These are phyloP conservation scores for Fereydounia khargensis DNA, from an alignment of 1,284 basidiomycete species.

Conservation along the genomic window DNA sequence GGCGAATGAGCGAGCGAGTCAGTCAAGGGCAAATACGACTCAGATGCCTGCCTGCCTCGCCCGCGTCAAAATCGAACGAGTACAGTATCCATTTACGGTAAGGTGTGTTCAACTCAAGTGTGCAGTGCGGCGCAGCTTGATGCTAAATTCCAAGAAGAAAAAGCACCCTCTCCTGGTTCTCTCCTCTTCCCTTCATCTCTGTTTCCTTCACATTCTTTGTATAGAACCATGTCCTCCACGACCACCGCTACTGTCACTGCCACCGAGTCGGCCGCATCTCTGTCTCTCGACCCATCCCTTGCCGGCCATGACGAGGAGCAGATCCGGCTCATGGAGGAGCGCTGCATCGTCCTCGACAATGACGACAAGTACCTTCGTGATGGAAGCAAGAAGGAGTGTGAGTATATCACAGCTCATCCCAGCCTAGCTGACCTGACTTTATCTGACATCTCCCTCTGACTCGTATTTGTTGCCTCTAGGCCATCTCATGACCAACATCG, in stretches of 20 bases:
- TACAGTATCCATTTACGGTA: too few species aligned
- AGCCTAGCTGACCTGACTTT: background rate
- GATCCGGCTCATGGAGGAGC: slow-evolving; percentile 88
- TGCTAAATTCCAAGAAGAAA: too few species aligned
- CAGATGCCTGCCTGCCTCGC: too few species aligned
- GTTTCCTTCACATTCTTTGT: background rate
- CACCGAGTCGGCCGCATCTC: slow-evolving; percentile 6
- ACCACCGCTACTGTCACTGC: slow-evolving; percentile 15
- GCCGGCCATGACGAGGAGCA: slow-evolving; percentile 59
- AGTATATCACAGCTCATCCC: slow-evolving; percentile 51
- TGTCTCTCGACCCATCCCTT: slow-evolving; percentile 33
- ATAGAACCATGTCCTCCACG: slow-evolving; percentile 12
- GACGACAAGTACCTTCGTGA: slow-evolving; percentile 68
- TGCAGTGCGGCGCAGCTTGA: too few species aligned
- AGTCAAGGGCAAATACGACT: too few species aligned
- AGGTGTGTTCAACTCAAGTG: too few species aligned
- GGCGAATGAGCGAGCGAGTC: too few species aligned
- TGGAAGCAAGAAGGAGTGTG: slow-evolving; percentile 88
- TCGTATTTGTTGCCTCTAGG: slow-evolving; percentile 62
- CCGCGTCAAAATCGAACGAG: too few species aligned
- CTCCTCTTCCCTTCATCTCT: too few species aligned
- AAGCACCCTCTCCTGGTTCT: too few species aligned
- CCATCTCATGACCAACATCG: slow-evolving; percentile 97
- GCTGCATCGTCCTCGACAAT: slow-evolving; percentile 90
- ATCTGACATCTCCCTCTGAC: background rate